Evolutionary conservation across 495 filamentous ascomycete genomes (phyloP), one percentile per base, ranked within the genome.

Genomic region (Hypoxylon fragiforme): DNA sequence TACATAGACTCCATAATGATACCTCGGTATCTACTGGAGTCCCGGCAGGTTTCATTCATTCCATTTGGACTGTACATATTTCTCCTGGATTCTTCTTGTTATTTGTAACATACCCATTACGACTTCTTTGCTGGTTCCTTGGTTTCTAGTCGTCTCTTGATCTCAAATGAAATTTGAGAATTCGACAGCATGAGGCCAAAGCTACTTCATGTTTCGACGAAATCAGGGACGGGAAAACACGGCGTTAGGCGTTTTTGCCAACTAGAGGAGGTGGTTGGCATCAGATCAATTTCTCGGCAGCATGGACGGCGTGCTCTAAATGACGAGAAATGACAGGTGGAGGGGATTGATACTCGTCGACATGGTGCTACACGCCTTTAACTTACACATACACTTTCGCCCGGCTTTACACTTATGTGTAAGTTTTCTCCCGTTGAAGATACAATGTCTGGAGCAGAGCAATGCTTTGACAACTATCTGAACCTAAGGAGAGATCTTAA

Each of bases 61-160:
- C 32, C 37, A 54, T 54, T 66, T 50, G 20, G 44, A 42, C 51
- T 68, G 65, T 68, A 68, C 60, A 68, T 68, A 66, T 63, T 40
- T 41, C 36, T 57, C 45, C 48, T 63, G 65, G 65, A 65, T 65
- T 61, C 50, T 58, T 54, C 45, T 58, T 43, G 46, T 37, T 47
- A 58, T 63, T 63, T 68, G 65, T 68, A 68, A 57, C 65, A 68
- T 68, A 68, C 54, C 62, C 65, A 45, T 56, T 50, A 47, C 52
- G 62, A 58, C 45, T 60, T 65, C 34, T 53, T 37, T 26, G 44
- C 58, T 57, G 50, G 48, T 54, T 57, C 45, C 40, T 57, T 51
- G 59, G 39, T 57, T 60, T 42, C 46, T 30, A 52, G 36, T 53
- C 45, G 36, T 51, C 51, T 51, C 26, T 48, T 57, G 42, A 59